phyloP scores from a whole-genome alignment of 1,284 basidiomycete genomes.

The Wolfiporia cocos region DNA sequence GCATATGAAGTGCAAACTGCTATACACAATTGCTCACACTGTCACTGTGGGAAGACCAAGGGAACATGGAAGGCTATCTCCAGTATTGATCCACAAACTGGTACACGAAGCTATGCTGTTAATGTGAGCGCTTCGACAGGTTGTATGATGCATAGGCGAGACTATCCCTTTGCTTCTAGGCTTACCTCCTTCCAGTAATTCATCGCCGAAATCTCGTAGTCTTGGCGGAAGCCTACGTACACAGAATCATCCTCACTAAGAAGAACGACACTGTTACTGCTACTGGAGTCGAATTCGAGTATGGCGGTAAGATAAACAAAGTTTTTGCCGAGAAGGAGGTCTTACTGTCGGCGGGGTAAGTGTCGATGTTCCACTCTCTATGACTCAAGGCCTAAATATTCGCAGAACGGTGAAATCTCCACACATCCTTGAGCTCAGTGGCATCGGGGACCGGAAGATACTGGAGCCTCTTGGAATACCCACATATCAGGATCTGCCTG shows the following conservation, averaged over 20 bases:
- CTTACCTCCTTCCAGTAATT: background rate
- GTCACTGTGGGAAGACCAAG: background rate
- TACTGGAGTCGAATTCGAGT: slow-evolving; percentile 21
- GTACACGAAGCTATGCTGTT: background rate
- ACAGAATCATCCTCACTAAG: slow-evolving; percentile 4
- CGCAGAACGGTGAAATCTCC: slow-evolving; percentile 22
- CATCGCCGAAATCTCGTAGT: slow-evolving; percentile 3
- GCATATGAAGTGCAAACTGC: no score
- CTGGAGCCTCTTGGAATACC: slow-evolving; percentile 24
- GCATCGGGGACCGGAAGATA: slow-evolving; percentile 26
- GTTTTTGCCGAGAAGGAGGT: slow-evolving; percentile 20
- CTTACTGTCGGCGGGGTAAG: slow-evolving; percentile 21
- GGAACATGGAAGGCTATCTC: background rate
- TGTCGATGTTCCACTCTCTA: background rate
- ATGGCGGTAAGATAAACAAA: slow-evolving; percentile 10
- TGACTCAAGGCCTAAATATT: background rate
- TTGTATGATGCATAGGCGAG: background rate
- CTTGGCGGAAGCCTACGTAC: slow-evolving; percentile 6
- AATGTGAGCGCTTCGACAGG: background rate
- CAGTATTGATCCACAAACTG: background rate
- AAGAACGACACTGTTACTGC: slow-evolving; percentile 12
- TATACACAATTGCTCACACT: no score
- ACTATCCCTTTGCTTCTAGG: background rate
- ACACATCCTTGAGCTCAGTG: slow-evolving; percentile 34
- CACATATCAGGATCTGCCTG: slow-evolving; percentile 19